Evolutionary conservation across 179 eudicot species (phyloP), one percentile per base, ranked within the genome.

Genomic region (Drosera spatulata): DNA sequence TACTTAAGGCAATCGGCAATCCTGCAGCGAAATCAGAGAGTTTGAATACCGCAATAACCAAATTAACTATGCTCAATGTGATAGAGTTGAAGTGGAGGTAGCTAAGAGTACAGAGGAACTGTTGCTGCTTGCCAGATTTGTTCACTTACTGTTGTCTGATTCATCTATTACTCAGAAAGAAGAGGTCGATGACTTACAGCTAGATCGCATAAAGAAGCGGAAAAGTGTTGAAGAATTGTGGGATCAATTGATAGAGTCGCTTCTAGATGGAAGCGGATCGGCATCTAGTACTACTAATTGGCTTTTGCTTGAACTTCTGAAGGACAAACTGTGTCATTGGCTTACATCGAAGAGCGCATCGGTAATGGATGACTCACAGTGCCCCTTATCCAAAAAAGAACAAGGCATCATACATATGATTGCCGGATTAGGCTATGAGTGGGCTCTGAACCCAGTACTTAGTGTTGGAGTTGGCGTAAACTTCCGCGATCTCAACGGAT

Each of bases 351-450:
- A 65, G 65, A 65, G 72, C 39, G 40, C 41, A 3, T 67, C 51
- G 53, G 75, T 66, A 10, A 53, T 14, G 61, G 22, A 43, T 49
- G 56, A 58, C 48, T 50, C 22, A n/a, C 73, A 64, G 6, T 82
- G 82, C 67, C 64, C 67, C 47, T 73, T 89, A 70, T 89, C 99
- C 45, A 89, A 79, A 80, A 86, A 83, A 70, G 95, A 89, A 73
- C 95, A 86, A 79, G 95, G 99, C 58, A 66, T 89, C 15, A 84
- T 89, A 63, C 99, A 93, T 74, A 75, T 83, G 86, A 69, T 86
- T 71, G 86, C 97, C 61, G 97, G 90, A 57, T 77, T 89, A 74
- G 99, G 97, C 39, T 89, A 79, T 70, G 85, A 77, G 66, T 93
- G 99, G 97, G 95, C 99, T 59, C 80, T 93, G 70, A 82, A 73